Evolutionary conservation across 257 asterid species (phyloP), one percentile per base, ranked within the genome.

Genomic region (Fraxinus anomala): DNA sequence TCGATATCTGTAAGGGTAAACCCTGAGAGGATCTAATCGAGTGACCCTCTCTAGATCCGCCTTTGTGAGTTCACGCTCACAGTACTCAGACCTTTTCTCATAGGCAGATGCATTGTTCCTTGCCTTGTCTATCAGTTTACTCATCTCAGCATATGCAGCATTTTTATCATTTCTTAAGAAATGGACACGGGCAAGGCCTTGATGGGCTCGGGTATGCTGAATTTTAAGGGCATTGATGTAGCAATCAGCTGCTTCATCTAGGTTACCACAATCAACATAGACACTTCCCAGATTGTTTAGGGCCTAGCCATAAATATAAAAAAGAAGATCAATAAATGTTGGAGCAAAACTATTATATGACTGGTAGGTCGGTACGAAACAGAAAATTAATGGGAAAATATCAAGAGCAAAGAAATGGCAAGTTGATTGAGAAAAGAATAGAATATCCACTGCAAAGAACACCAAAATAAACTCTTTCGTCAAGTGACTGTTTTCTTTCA

Each of bases 111-210:
- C 97, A 67, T 92, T 96, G 69, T 85, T 92, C 73, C 88, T 87
- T 26, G 99, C 97, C 85, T 92, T 96, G 73, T 90, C 96, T 42
- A 94, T 92, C 87, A 96, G 89, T 80, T 91, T 91, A 0, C 97
- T 93, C 97, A 96, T 96, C 90, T 96, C 99, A 19, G 91, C 91
- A 68, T 92, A 94, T 0, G 99, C 99, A 33, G 97, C 94, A 61
- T 82, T 87, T 82, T 93, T 96, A 68, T 96, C 97, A 31, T 96
- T 86, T 79, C 87, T 91, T 73, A 96, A 84, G 82, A 67, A 94
- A 89, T 94, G 96, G 82, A 94, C 99, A 21, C 99, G 99, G 49
- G 99, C 99, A 66, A 96, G 97, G 76, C 99, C 99, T 75, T 96
- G 98, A 85, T 96, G 98, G 72, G 99, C 99, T 37, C 99, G 89